Evolutionary conservation across 768 basidiomycete genomes (phyloP).

Genomic region (Termitomyces bulborhizus): DNA sequence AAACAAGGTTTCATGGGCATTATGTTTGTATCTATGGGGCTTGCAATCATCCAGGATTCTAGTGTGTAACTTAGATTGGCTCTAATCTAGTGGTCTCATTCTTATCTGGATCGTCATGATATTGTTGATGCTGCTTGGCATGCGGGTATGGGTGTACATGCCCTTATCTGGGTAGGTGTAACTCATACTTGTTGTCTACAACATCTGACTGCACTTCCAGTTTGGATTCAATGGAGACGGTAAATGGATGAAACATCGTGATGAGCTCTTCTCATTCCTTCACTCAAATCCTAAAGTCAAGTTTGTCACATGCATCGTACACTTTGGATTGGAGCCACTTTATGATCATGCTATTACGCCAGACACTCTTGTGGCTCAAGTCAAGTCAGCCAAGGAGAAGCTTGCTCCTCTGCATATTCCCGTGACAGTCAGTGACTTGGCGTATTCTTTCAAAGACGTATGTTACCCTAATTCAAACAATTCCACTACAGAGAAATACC

Average conservation of each 20-base stretch:
- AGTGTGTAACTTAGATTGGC: constrained; percentile 25
- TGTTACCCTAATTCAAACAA: not conserved
- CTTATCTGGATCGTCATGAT: constrained; percentile 35
- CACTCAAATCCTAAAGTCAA: constrained; percentile 57
- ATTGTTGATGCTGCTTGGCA: constrained; percentile 64
- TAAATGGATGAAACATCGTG: constrained; percentile 48
- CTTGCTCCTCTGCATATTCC: constrained; percentile 49
- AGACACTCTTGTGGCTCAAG: constrained; percentile 42
- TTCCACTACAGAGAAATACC: too few relatives aligned
- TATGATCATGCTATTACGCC: constrained; percentile 50
- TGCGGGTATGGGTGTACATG: constrained; percentile 64
- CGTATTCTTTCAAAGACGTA: constrained; percentile 48
- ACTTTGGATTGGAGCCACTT: constrained; percentile 72
- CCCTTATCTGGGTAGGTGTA: constrained; percentile 61
- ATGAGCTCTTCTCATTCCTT: constrained; percentile 43
- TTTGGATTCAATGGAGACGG: constrained; percentile 42
- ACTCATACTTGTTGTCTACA: not conserved
- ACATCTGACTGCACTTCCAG: constrained; percentile 18
- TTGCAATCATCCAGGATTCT: constrained; percentile 40
- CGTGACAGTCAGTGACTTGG: constrained; percentile 63
- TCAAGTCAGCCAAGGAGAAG: constrained; percentile 40
- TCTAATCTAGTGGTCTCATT: not conserved
- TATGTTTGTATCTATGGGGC: constrained; percentile 54
- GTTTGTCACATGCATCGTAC: constrained; percentile 59
- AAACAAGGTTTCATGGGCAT: constrained; percentile 26